Conservation (phyloP, 2,329 filamentous ascomycete species). For the Arthroderma uncinatum region DNA sequence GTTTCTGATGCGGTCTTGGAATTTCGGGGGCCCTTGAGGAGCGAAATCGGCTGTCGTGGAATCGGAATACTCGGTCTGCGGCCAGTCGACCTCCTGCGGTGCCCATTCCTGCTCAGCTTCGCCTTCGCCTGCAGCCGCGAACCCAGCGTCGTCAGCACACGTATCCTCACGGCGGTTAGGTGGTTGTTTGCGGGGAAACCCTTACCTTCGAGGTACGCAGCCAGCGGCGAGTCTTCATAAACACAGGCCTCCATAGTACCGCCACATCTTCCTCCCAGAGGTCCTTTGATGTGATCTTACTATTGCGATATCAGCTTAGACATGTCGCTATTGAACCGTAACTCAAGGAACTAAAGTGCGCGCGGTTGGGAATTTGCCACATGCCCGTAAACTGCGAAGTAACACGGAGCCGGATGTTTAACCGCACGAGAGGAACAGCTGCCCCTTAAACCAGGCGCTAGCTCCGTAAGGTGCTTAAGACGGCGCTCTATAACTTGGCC, state of each 20-base stretch:
- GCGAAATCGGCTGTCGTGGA: constrained; percentile 32
- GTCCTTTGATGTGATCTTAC: not conserved
- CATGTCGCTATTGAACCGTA: not conserved
- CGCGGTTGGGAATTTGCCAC: not conserved
- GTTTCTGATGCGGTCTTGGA: constrained; percentile 40
- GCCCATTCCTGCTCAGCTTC: constrained; percentile 33
- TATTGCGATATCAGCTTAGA: constrained; percentile 1
- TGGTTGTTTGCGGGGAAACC: constrained; percentile 2
- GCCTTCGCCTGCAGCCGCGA: constrained; percentile 32
- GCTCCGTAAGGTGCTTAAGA: too few relatives aligned
- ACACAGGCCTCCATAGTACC: constrained; percentile 72
- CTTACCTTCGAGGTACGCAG: constrained; percentile 78
- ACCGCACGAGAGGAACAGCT: not conserved
- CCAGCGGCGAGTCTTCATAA: constrained; percentile 76
- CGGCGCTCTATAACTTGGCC: too few relatives aligned
- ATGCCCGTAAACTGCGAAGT: not conserved
- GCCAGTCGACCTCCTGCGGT: constrained; percentile 21
- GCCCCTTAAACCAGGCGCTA: too few relatives aligned
- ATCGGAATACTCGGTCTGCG: constrained; percentile 12
- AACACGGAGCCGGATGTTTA: not conserved
- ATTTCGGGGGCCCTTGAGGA: constrained; percentile 39
- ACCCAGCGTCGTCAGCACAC: not conserved
- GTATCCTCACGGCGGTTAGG: not conserved
- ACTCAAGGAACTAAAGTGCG: too few relatives aligned
- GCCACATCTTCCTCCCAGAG: constrained; percentile 9